Percentiles rank a stretch among this genome's conserved stretches.
phyloP scores from a whole-genome alignment of 2,329 filamentous ascomycete genomes.

The Talaromyces sp. region DNA sequence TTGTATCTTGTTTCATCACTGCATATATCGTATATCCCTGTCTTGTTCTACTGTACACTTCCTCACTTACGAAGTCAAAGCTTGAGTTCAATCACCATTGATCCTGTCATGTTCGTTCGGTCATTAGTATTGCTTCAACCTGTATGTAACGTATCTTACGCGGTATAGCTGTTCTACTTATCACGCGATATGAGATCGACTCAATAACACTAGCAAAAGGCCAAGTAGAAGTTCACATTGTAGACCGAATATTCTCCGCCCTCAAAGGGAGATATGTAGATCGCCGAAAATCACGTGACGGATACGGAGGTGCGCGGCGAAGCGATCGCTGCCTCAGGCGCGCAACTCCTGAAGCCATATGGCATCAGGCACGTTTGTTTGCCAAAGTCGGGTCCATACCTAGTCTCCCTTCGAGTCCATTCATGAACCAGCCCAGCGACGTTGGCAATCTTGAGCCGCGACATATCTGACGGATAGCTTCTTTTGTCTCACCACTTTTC shows the following conservation, averaged over 20 bases:
- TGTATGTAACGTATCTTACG: constrained; percentile 14
- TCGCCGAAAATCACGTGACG: neutral
- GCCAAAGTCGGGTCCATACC: neutral
- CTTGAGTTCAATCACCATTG: neutral
- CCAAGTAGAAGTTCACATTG: neutral
- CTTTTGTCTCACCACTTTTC: neutral
- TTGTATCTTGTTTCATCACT: neutral
- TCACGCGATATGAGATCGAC: neutral
- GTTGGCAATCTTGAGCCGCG: neutral
- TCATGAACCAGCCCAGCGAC: neutral
- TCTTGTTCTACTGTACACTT: neutral
- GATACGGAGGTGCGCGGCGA: neutral
- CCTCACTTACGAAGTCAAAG: constrained; percentile 1
- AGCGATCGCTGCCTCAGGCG: constrained; percentile 2
- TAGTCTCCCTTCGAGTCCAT: neutral
- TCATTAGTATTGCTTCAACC: constrained; percentile 2
- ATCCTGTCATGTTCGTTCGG: constrained; percentile 5
- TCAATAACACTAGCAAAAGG: neutral
- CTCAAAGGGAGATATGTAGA: neutral
- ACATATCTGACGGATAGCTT: neutral
- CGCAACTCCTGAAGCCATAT: constrained; percentile 8
- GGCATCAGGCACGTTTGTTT: constrained; percentile 15
- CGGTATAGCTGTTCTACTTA: neutral
- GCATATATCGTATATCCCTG: constrained; percentile 11
- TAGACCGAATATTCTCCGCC: neutral